Base-by-base conservation (phyloP, 2,329 filamentous ascomycete genomes). In the Penicillium italicum region DNA sequence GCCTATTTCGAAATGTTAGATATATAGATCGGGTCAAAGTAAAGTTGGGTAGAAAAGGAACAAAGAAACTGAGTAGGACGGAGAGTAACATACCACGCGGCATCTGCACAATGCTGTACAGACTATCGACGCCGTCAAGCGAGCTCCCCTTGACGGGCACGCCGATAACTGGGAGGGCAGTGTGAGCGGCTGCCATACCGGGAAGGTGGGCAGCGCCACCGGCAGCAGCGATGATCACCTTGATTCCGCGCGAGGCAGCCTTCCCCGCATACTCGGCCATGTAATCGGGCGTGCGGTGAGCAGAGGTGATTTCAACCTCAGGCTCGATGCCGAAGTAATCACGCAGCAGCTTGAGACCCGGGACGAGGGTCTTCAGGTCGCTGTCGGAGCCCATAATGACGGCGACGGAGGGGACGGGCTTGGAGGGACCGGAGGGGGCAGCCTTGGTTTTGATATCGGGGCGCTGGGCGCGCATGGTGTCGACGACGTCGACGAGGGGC, bases 91-190 rank as follows among this genome's bases (percentile, higher is more conserved):
- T 74, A 82, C 81, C 74, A 64, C 74, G 63, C 6, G 88, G 89
- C 88, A 91, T 91, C 69, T 91, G 87, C 4, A 90, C 87, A 61
- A 91, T 91, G 64, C 84, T 88, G 51, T 87, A 76, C 52, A 91
- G 74, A 58, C 83, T 87, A 68, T 91, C 89, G 57, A 86, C 76
- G 3, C 88, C 88, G 66, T 90, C 89, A 6, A 91, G 74, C 22
- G 85, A 82, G 20, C 85, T 89, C 0, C 86, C 88, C 75, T 87
- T 89, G 26, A 92, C 86, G 0, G 89, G 89, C 0, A 92, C 85
- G 5, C 89, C 89, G 54, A 92, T 90, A 3, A 91, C 88, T 0
- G 89, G 89, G 16, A 92, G 73, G 2, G 84, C 79, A 0, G 87
- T 90, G 67, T 88, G 83, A 1, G 86, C 85, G 0, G 87, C 85